Conservation (phyloP, 768 basidiomycete genomes). For the Tephrocybe sp. region DNA sequence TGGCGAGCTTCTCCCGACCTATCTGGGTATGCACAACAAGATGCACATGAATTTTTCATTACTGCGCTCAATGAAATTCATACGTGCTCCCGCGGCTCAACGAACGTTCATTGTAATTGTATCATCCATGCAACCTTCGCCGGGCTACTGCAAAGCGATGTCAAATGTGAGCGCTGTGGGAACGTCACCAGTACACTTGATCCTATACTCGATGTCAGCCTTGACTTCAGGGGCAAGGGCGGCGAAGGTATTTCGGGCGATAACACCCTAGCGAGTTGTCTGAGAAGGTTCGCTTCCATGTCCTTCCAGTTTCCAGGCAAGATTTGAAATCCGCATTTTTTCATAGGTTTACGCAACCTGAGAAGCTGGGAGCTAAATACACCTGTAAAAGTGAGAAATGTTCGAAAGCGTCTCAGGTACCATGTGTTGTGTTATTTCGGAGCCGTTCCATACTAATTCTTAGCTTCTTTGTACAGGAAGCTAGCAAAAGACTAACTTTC, state of each 20-base stretch:
- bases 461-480: constrained; percentile 45
- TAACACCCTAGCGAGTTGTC: constrained; percentile 70
- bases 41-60: constrained; percentile 88
- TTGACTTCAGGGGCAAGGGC: constrained; percentile 68
- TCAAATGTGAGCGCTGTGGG: constrained; percentile 83
- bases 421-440: constrained; percentile 1
- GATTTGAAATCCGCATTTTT: constrained; percentile 2
- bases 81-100: constrained; percentile 67
- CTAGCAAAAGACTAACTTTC: constrained; percentile 83
- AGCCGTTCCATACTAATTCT: not conserved
- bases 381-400: constrained; percentile 70
- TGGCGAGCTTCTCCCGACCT: constrained; percentile 83
- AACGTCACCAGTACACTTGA: constrained; percentile 78
- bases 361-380: constrained; percentile 81
- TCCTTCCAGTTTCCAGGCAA: constrained; percentile 8
- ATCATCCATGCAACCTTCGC: constrained; percentile 89
- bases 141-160: constrained; percentile 84
- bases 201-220: constrained; percentile 86
- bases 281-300: constrained; percentile 54
- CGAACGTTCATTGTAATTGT: constrained; percentile 81
- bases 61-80: constrained; percentile 87
- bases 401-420: constrained; percentile 61
- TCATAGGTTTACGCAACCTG: constrained; percentile 76
- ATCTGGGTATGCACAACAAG: constrained; percentile 91
- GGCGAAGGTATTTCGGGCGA: constrained; percentile 53